Base-by-base conservation (phyloP, 352 stramenopile genomes). In the Pythium vanterpoolii region DNA sequence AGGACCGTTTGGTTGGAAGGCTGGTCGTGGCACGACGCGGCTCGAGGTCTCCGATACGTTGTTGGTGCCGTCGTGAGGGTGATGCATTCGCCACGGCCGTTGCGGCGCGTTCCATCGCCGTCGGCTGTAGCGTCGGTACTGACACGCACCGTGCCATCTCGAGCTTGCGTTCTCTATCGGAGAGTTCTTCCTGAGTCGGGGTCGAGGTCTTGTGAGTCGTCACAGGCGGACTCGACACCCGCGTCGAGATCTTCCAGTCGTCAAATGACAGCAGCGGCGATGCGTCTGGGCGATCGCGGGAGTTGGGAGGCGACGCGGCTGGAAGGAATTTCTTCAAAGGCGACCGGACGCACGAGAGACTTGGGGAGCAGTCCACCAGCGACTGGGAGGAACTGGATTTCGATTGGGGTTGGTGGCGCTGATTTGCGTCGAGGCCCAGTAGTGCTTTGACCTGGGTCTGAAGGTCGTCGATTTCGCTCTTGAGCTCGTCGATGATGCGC, bases 401-500 rank as follows among this genome's bases (percentile, higher is more conserved):
- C 2, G 34, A 49, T 24, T 2, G 26, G 6, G 4, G 10, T 7
- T 14, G 33, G 24, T n/a, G 33, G 33, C 36, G 33, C 3, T 42
- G n/a, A 16, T 1, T 26, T 3, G 39, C 28, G 3, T 59, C 38
- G 10, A 67, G 13, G 7, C 51, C 49, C 13, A 86, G 56, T 4
- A 86, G 50, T 18, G 67, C 26, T 36, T 85, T 86, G n/a, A 87
- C 64, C 46, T 87, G 72, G 6, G 39, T 24, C 36, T 87, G 76
- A 4, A 89, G 55, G 2, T 73, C 61, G 18, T 89, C 77, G 52
- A 87, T 71, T 39, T 87, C 77, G 24, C 44, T 54, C 56, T 83
- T 86, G 39, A 89, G 68, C 13, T 87, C 76, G 36, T 89, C 79
- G 49, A 89, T 87, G 65, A 89, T 86, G 23, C 61, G 56, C 70